phyloP scores from a whole-genome alignment of 495 filamentous ascomycete species.

The Delitschia confertaspora region DNA sequence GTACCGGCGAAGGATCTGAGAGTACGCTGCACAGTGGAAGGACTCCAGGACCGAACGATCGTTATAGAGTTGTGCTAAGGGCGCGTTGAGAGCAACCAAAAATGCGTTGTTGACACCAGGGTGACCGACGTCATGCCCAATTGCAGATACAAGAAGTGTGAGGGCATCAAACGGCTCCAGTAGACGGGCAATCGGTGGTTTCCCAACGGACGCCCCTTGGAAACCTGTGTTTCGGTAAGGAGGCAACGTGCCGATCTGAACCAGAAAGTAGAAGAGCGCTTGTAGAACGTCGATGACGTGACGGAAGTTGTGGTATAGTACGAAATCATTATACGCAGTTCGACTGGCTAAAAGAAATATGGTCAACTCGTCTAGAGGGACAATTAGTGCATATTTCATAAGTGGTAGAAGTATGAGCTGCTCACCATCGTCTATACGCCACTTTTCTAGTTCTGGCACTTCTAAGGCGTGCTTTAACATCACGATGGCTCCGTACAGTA shows the following conservation, averaged over 20 bases:
- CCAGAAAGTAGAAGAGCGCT: conserved; percentile 84
- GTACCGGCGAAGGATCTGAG: conserved; percentile 85
- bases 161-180: conserved; percentile 79
- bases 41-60: conserved; percentile 94
- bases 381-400: conserved; percentile 2
- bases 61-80: conserved; percentile 95
- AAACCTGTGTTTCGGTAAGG: conserved; percentile 42
- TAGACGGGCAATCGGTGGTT: conserved; percentile 58
- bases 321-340: conserved; percentile 83
- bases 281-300: conserved; percentile 95
- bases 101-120: conserved; percentile 98
- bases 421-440: conserved; percentile 70
- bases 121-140: conserved; percentile 96
- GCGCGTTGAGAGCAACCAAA: conserved; percentile 82
- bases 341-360: conserved; percentile 76
- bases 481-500: conserved; percentile 64
- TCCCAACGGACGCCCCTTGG: conserved; percentile 24
- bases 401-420: too few relatives aligned
- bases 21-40: conserved; percentile 96
- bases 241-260: conserved; percentile 69
- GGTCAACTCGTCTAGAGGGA: conserved; percentile 49
- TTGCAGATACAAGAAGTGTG: conserved; percentile 82
- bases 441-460: conserved; percentile 71
- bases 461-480: conserved; percentile 86
- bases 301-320: conserved; percentile 98